Base-by-base conservation (phyloP, 371 early-diverging fungal genomes). In the Lichtheimia ornata region DNA sequence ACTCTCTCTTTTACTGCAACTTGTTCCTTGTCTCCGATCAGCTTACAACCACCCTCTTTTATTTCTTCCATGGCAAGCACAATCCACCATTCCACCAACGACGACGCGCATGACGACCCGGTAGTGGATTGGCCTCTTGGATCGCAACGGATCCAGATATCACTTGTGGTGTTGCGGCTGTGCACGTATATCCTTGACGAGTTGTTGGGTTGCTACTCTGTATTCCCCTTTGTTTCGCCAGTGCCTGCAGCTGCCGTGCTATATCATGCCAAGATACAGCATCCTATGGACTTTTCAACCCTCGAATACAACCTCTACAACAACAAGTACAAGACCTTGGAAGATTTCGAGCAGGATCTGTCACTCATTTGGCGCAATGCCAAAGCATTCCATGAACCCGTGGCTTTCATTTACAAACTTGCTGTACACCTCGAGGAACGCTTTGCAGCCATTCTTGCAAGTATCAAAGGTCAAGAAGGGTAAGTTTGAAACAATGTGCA, bases 301-400 rank as follows among this genome's bases (percentile, higher is more conserved):
- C 17, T 79, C 53, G 76, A 79, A 27, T 35, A 56, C 24, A 71
- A 68, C 42, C 54, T 79, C 0, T 73, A 63, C 25, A 44, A 43
- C 27, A 65, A 65, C 24, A 66, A 65, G 42, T 79, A 79, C 30
- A 53, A 54, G 49, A 49, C 63, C 0, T 68, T 62, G 43, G 25
- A 59, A 24, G 67, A 67, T 41, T 79, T 79, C 52, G 65, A 62
- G 28, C 45, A 53, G 40, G 79, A 79, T 67, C 72, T 79, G 25
- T 50, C 56, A 35, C 62, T 73, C 51, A 76, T 79, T 58, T 79
- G 79, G 79, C 59, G 58, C 0, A 79, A 79, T 52, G 79, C 79
- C 35, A 67, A 56, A 28, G 49, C 24, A 1, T 79, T 79, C 58
- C 76, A 79, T 56, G 63, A 66, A 35, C 60, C 71, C 2, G 59